These are phyloP conservation scores for Pestalotiopsis sp. DNA, from an alignment of 2,329 filamentous ascomycete species.

Conservation along the genomic window DNA sequence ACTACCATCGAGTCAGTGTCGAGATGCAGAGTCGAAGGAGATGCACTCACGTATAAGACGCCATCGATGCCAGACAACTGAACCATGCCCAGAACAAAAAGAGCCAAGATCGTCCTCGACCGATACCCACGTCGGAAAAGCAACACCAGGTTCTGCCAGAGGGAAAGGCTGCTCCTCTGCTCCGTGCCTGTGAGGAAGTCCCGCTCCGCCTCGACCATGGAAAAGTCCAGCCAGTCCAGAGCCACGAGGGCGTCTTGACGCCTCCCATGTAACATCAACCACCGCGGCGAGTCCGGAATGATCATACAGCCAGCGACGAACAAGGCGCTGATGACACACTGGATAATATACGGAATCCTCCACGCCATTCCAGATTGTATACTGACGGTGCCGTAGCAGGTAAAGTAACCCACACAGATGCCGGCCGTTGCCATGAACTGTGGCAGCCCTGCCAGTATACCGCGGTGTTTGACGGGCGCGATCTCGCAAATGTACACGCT, in stretches of 20 bases:
- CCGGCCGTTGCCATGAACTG: conserved; percentile 53
- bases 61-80: conserved; percentile 65
- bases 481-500: conserved; percentile 63
- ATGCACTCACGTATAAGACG: conserved; percentile 53
- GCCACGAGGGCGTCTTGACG: conserved; percentile 43
- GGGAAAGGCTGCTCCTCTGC: conserved; percentile 29
- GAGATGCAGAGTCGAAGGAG: not conserved
- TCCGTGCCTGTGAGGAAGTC: conserved; percentile 37
- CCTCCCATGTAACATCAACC: conserved; percentile 51
- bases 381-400: conserved; percentile 54
- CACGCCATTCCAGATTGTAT: conserved; percentile 51
- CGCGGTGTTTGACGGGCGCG: conserved; percentile 49
- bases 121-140: conserved; percentile 42
- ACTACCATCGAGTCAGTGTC: conserved; percentile 34
- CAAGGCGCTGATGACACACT: conserved; percentile 38
- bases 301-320: conserved; percentile 40
- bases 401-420: conserved; percentile 57
- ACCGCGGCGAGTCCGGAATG: conserved; percentile 57
- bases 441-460: conserved; percentile 49
- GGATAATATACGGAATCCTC: conserved; percentile 55
- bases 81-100: conserved; percentile 59
- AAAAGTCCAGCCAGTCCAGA: conserved; percentile 43
- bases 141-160: conserved; percentile 31
- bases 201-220: conserved; percentile 45
- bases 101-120: conserved; percentile 13